Evolutionary conservation across 176 grass and related monocot genomes (phyloP), one percentile per base, ranked within the genome.

Genomic region (Cymbopogon citratus): DNA sequence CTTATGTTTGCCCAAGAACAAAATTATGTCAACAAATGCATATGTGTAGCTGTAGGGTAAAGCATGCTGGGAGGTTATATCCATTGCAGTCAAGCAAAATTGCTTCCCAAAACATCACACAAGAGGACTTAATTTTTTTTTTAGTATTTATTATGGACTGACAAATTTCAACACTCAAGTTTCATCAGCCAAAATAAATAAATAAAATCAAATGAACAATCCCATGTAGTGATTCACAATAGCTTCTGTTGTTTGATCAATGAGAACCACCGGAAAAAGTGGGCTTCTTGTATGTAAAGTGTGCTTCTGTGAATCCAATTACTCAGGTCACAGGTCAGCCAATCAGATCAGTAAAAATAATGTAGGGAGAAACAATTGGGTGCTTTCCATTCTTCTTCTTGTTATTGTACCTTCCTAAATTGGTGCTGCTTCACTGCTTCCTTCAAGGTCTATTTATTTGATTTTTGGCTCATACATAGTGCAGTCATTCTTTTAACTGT

Each of bases 221-320:
- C 12, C 74, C 4, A 24, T 18, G 36, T 34, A 8, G 5, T 56
- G 21, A 24, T 79, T 36, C 41, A 35, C 31, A 24, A 39, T 70
- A 85, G 82, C 34, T 77, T 14, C 21, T 74, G 36, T 12, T 46
- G 27, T 80, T 81, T 35, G 34, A 67, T 82, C 1, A 46, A 57
- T 67, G 71, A 27, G 65, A 65, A 77, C 24, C 25, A 52, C 59
- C 5, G 6, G n/a, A 73, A 81, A 51, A 86, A 51, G 7, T 39
- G 34, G 64, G 71, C 35, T n/a, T 83, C 15, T 76, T 71, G 57
- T 29, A 72, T 83, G 43, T 18, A 75, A 71, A 26, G 7, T 23
- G 35, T 73, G 25, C 11, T 81, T 21, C 35, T 73, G 36, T 25
- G 28, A 65, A 77, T 56, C 43, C 43, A 73, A 48, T 25, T 44